Conservation (phyloP, 331 rosid genomes). For the Rosa hybrid region DNA sequence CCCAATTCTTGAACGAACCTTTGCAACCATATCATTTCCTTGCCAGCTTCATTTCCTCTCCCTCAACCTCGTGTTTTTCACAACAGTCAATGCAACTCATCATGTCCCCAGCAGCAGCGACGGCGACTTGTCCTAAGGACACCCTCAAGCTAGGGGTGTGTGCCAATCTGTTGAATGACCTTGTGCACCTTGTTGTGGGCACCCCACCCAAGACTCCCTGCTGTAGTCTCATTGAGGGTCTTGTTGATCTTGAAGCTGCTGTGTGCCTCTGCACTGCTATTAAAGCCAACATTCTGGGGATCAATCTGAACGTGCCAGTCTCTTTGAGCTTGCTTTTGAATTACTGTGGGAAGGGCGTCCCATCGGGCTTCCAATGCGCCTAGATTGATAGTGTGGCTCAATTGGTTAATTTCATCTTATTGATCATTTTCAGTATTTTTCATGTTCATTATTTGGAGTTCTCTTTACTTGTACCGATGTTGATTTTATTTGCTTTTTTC, state of each 20-base stretch:
- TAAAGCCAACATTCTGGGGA: constrained; percentile 62
- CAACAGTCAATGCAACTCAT: constrained; percentile 20
- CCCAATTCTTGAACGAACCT: too few species aligned
- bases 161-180: constrained; percentile 46
- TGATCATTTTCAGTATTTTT: neutral
- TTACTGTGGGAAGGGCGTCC: constrained; percentile 50
- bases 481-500: neutral
- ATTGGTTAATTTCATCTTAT: neutral
- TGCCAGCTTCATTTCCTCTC: too few species aligned
- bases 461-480: neutral
- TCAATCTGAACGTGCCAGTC: constrained; percentile 58
- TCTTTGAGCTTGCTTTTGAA: constrained; percentile 58
- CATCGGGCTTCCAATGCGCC: constrained; percentile 31
- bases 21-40: too few species aligned
- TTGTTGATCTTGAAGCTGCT: constrained; percentile 72
- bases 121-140: constrained; percentile 37
- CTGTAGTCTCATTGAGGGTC: constrained; percentile 53
- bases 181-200: constrained; percentile 51
- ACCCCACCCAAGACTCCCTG: constrained; percentile 64
- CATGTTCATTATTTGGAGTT: neutral
- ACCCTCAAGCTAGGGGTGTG: constrained; percentile 70
- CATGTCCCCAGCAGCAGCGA: neutral
- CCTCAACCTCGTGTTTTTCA: constrained; percentile 26
- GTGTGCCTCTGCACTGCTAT: constrained; percentile 85
- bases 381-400: constrained; percentile 2